These are phyloP conservation scores for Malus sieversii DNA, from an alignment of 306 rosid species.

Conservation along the genomic window DNA sequence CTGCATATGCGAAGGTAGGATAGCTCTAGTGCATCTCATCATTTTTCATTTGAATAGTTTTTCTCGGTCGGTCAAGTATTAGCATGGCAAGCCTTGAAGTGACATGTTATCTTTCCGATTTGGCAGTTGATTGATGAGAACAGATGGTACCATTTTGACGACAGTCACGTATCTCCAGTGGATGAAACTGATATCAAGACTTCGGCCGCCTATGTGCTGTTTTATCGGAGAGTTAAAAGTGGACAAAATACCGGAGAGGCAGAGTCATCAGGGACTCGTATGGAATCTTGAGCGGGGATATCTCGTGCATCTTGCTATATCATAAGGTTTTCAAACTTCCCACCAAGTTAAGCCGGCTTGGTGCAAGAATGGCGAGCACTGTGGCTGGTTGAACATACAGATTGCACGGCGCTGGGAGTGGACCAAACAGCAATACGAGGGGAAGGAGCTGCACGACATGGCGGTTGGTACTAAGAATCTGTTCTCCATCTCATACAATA, in stretches of 20 bases:
- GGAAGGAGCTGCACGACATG: not conserved
- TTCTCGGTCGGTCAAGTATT: not conserved
- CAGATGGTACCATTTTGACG: slow-evolving; percentile 95
- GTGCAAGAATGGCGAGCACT: not conserved
- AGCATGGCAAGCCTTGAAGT: not conserved
- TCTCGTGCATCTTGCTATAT: slow-evolving; percentile 1
- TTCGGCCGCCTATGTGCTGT: slow-evolving; percentile 83
- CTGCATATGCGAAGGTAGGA: slow-evolving; percentile 86
- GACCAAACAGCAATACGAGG: not conserved
- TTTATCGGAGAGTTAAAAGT: slow-evolving; percentile 70
- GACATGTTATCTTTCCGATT: not conserved
- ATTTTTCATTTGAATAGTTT: not conserved
- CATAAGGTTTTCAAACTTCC: slow-evolving; percentile 13
- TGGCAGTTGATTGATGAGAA: slow-evolving; percentile 86
- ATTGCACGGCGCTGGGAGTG: not conserved
- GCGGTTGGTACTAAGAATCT: not conserved
- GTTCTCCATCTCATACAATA: not conserved
- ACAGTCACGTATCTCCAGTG: slow-evolving; percentile 66
- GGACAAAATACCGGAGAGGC: slow-evolving; percentile 22
- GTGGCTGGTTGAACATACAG: not conserved
- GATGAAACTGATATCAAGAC: slow-evolving; percentile 73
- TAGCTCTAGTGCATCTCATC: not conserved
- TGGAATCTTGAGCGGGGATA: slow-evolving; percentile 25
- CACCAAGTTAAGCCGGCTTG: slow-evolving; percentile 17
- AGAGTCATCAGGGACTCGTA: slow-evolving; percentile 33